Conservation (phyloP, 768 basidiomycete genomes). For the Kondoa malvinella region DNA sequence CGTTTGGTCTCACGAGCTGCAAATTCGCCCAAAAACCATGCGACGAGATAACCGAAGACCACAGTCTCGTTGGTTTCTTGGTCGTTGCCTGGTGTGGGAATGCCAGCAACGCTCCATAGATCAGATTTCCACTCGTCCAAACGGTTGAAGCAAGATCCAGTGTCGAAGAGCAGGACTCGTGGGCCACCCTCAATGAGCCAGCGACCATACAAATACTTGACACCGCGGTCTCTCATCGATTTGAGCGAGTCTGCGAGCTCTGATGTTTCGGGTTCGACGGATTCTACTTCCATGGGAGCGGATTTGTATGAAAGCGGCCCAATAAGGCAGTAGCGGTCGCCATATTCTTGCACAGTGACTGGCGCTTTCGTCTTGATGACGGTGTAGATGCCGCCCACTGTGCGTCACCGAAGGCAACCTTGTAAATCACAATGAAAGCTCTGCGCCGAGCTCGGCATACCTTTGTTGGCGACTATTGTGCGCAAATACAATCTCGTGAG, state of each 20-base stretch:
- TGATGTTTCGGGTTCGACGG: conserved; percentile 48
- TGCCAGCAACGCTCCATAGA: conserved; percentile 94
- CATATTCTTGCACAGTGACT: conserved; percentile 89
- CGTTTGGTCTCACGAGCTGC: conserved; percentile 58
- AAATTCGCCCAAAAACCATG: conserved; percentile 99
- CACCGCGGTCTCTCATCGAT: conserved; percentile 72
- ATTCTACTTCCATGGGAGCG: conserved; percentile 96
- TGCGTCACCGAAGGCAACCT: neutral
- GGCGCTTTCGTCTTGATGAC: conserved; percentile 99
- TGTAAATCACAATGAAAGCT: neutral
- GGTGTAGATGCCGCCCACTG: conserved; percentile 31
- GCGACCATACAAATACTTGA: conserved; percentile 84
- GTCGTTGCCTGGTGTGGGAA: conserved; percentile 89
- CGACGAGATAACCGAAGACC: conserved; percentile 90
- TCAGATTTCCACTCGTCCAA: conserved; percentile 99
- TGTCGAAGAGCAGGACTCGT: conserved; percentile 87
- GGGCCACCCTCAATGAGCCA: conserved; percentile 98
- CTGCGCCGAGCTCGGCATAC: conserved; percentile 7
- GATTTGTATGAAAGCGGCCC: conserved; percentile 98
- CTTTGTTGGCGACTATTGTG: conserved; percentile 78
- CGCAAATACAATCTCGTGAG: neutral
- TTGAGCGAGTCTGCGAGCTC: conserved; percentile 57
- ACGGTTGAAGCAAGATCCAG: conserved; percentile 63
- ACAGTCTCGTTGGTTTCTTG: conserved; percentile 97
- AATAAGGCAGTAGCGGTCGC: conserved; percentile 84